These are phyloP conservation scores for Trichosporon sp. DNA, from an alignment of 1,284 basidiomycete species.

Conservation along the genomic window DNA sequence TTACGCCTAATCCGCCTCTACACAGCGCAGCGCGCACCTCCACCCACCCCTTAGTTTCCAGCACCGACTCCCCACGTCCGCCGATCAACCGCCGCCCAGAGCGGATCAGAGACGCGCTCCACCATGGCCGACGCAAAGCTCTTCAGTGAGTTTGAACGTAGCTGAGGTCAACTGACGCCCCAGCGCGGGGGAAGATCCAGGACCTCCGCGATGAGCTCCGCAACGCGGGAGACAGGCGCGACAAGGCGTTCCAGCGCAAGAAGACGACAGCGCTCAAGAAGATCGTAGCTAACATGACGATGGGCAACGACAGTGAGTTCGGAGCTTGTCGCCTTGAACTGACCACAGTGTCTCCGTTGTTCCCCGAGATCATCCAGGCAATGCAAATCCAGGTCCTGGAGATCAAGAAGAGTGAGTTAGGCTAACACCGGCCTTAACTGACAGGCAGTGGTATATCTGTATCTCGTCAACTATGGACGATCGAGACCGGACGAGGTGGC, in stretches of 20 bases:
- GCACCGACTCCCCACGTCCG: neutral
- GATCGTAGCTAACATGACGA: slow-evolving; percentile 94
- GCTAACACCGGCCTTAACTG: neutral
- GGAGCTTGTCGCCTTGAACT: neutral
- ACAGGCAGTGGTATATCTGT: slow-evolving; percentile 85
- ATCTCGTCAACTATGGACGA: slow-evolving; percentile 97
- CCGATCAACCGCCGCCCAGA: neutral
- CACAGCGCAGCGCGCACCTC: neutral
- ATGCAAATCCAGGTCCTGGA: slow-evolving; percentile 77
- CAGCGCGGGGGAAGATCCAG: slow-evolving; percentile 83
- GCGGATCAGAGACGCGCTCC: slow-evolving; percentile 5
- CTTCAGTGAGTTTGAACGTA: slow-evolving; percentile 47
- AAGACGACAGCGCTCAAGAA: slow-evolving; percentile 86
- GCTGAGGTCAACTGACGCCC: neutral
- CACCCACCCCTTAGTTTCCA: neutral
- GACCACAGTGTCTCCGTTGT: slow-evolving; percentile 84
- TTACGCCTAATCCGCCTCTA: neutral
- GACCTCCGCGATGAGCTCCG: slow-evolving; percentile 76
- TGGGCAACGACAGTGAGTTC: slow-evolving; percentile 93
- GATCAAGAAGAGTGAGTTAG: slow-evolving; percentile 90
- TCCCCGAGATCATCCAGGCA: slow-evolving; percentile 96
- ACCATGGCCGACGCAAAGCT: slow-evolving; percentile 57
- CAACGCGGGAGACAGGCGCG: slow-evolving; percentile 78
- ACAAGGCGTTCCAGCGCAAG: slow-evolving; percentile 88
- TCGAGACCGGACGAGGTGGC: slow-evolving; percentile 95